Conservation (phyloP, 805 yeast genomes). For the Cyberlindnera galapagoensis region DNA sequence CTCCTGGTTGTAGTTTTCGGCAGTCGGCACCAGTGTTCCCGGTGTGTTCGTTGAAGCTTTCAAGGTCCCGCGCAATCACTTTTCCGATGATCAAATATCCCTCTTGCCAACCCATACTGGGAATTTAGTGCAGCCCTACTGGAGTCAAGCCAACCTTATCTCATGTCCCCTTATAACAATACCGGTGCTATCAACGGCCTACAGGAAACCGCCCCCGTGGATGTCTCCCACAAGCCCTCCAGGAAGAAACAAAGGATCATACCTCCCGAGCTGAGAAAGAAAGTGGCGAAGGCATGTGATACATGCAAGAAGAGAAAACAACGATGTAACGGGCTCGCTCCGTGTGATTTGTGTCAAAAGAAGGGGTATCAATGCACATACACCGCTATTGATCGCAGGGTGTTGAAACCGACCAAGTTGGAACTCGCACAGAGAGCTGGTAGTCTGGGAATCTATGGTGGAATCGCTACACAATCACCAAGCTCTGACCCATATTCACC, state of each 20-base stretch:
- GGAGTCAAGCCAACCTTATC: too few species aligned
- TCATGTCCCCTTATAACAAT: too few species aligned
- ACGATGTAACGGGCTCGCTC: conserved; percentile 27
- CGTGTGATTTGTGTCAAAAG: conserved; percentile 29
- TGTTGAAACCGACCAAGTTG: conserved; percentile 17
- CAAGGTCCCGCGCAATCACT: too few species aligned
- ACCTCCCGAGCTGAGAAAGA: conserved; percentile 28
- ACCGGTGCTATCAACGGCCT: background rate
- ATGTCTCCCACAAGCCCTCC: conserved; percentile 2
- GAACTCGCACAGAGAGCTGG: conserved; percentile 1
- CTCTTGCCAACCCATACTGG: too few species aligned
- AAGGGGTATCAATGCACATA: conserved; percentile 29
- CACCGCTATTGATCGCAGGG: conserved; percentile 20
- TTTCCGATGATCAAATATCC: too few species aligned
- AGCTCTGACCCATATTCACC: too few species aligned
- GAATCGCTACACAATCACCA: too few species aligned
- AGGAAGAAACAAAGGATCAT: conserved; percentile 19
- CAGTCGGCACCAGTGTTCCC: too few species aligned
- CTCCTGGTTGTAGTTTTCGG: too few species aligned
- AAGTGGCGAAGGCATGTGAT: conserved; percentile 43
- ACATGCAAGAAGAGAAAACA: conserved; percentile 38
- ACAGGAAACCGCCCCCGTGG: conserved; percentile 4
- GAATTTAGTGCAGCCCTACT: too few species aligned
- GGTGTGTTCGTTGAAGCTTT: too few species aligned
- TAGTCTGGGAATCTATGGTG: too few species aligned